Conservation (phyloP, 1,284 basidiomycete genomes). For the Mycena sp. region DNA sequence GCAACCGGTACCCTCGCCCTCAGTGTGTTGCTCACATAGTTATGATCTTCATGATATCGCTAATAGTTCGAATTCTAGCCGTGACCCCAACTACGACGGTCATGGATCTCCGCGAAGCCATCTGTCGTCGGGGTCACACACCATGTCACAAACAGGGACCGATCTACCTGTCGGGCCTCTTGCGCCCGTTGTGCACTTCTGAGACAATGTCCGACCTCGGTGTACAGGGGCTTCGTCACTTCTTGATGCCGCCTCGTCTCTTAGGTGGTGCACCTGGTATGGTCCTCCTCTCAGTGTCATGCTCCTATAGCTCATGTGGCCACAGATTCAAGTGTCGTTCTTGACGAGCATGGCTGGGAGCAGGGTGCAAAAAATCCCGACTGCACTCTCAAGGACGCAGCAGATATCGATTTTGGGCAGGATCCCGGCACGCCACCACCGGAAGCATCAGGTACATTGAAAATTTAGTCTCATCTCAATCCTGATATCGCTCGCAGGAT, state of each 20-base stretch:
- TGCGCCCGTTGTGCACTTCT: background rate
- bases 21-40: no score
- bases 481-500: no score
- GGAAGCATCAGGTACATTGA: no score
- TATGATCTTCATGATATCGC: no score
- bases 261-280: background rate
- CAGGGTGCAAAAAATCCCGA: background rate
- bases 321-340: background rate
- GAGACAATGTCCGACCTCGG: background rate
- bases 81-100: background rate
- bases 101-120: background rate
- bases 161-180: background rate
- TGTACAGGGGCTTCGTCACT: background rate
- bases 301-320: no score
- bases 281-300: no score
- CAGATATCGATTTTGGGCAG: background rate
- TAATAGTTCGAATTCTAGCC: no score
- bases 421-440: no score
- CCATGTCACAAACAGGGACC: background rate
- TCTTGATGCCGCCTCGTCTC: background rate
- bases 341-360: background rate
- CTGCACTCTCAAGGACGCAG: background rate
- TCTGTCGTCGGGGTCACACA: background rate
- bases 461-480: no score
- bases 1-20: no score